These are phyloP conservation scores for Wickerhamomyces alni DNA, from an alignment of 805 yeast genomes.

Conservation along the genomic window DNA sequence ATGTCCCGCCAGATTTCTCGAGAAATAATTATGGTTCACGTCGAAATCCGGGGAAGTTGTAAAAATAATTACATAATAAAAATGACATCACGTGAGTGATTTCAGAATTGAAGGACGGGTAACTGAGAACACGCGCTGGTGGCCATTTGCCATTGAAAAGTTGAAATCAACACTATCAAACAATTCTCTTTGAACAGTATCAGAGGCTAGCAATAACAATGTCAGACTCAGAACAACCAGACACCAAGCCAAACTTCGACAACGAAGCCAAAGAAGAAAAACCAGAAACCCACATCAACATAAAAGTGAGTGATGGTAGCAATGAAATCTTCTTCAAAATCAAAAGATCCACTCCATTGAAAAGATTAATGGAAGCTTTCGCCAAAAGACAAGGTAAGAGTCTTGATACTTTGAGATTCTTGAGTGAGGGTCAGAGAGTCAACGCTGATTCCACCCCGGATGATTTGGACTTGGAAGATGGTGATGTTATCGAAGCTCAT, in stretches of 20 bases:
- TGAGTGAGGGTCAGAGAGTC: slow-evolving; percentile 90
- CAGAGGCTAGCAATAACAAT: slow-evolving; percentile 6
- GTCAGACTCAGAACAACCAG: slow-evolving; percentile 26
- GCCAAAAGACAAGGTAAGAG: slow-evolving; percentile 96
- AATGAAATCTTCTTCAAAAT: slow-evolving; percentile 95
- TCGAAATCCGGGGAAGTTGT: neutral
- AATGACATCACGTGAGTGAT: neutral
- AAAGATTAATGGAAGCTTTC: slow-evolving; percentile 94
- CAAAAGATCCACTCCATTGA: slow-evolving; percentile 86
- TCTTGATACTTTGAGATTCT: slow-evolving; percentile 73
- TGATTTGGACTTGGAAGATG: slow-evolving; percentile 87
- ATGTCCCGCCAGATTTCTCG: neutral
- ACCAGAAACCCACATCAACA: slow-evolving; percentile 79
- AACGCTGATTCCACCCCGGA: slow-evolving; percentile 89
- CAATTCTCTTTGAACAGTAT: too few relatives aligned
- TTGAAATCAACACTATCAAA: too few relatives aligned
- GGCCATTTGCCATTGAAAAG: too few relatives aligned
- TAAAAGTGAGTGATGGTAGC: slow-evolving; percentile 90
- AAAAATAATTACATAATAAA: too few relatives aligned
- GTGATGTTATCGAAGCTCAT: slow-evolving; percentile 95
- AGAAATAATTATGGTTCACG: neutral
- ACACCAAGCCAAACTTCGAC: slow-evolving; percentile 25
- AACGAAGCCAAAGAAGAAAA: slow-evolving; percentile 42
- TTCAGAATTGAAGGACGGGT: too few relatives aligned
- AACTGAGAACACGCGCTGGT: too few relatives aligned